Conservation (phyloP, 805 yeast species). For the Ogataea minuta region DNA sequence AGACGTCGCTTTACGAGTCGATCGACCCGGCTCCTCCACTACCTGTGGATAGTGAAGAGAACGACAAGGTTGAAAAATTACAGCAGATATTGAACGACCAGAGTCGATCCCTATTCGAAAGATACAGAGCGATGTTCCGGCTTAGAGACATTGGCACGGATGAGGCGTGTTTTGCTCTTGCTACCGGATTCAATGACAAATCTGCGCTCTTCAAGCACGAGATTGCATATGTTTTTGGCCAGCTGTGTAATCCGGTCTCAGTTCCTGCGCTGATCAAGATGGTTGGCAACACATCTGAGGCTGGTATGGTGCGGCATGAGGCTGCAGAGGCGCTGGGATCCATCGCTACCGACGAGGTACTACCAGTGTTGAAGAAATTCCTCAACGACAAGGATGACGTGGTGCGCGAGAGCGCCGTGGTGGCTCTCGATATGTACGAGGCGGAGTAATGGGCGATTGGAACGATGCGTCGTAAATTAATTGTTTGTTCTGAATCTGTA, state of each 20-base stretch:
- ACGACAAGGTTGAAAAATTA: conserved; percentile 63
- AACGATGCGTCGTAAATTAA: conserved; percentile 29
- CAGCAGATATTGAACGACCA: conserved; percentile 73
- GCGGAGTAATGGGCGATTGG: conserved; percentile 52
- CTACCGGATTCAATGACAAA: conserved; percentile 84
- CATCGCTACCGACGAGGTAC: conserved; percentile 92
- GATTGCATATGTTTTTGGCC: conserved; percentile 98
- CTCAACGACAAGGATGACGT: conserved; percentile 81
- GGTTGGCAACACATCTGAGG: conserved; percentile 73
- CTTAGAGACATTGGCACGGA: conserved; percentile 91
- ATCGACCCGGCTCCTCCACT: conserved; percentile 99
- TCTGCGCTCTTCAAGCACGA: conserved; percentile 96
- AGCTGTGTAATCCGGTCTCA: conserved; percentile 87
- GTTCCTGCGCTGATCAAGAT: conserved; percentile 86
- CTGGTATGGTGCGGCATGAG: conserved; percentile 99
- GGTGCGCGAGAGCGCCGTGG: conserved; percentile 95
- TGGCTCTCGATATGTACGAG: conserved; percentile 97
- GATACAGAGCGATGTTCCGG: conserved; percentile 98
- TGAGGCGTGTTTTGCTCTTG: conserved; percentile 90
- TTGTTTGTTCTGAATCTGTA: conserved; percentile 94
- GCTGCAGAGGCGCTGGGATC: conserved; percentile 99
- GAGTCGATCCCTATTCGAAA: conserved; percentile 75
- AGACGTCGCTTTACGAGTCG: conserved; percentile 74
- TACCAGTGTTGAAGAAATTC: conserved; percentile 80
- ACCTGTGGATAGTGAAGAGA: conserved; percentile 48